Evolutionary conservation across 1,284 basidiomycete species (phyloP).

Genomic region (Boletus mariae): DNA sequence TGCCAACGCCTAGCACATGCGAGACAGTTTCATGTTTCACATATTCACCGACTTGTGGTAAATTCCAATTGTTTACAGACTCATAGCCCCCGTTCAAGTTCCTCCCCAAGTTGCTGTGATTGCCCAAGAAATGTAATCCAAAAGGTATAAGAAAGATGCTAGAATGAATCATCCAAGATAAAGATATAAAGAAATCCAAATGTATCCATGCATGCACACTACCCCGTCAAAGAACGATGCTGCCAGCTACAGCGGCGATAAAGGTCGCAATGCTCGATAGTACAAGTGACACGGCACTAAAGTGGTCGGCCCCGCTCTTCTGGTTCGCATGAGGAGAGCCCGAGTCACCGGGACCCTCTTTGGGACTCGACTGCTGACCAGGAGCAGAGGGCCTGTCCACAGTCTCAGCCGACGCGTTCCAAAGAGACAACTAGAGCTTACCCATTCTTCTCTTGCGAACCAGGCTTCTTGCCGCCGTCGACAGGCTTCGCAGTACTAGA

Average conservation of each 20-base stretch:
- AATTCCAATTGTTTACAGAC: constrained; percentile 1
- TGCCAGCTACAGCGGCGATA: constrained; percentile 23
- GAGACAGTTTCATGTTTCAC: constrained; percentile 3
- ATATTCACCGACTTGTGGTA: constrained; percentile 11
- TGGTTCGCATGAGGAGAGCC: constrained; percentile 31
- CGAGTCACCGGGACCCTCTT: constrained; percentile 12
- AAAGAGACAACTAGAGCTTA: neutral
- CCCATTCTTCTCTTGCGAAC: constrained; percentile 3
- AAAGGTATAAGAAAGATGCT: constrained; percentile 1
- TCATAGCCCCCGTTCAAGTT: neutral
- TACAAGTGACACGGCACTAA: constrained; percentile 20
- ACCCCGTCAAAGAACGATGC: constrained; percentile 19
- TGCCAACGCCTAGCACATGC: neutral
- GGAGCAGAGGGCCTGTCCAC: constrained; percentile 6
- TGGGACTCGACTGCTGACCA: constrained; percentile 2
- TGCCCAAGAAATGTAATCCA: constrained; percentile 1
- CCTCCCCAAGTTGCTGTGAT: neutral
- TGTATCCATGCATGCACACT: constrained; percentile 8
- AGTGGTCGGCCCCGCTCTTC: constrained; percentile 33
- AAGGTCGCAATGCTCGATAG: constrained; percentile 24
- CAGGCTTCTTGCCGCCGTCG: constrained; percentile 17
- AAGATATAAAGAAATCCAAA: neutral
- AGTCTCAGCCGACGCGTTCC: neutral
- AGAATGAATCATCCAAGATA: constrained; percentile 2
- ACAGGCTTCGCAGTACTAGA: constrained; percentile 23